Evolutionary conservation across 2,329 filamentous ascomycete genomes (phyloP).

Genomic region (Exophiala aquamarina): DNA sequence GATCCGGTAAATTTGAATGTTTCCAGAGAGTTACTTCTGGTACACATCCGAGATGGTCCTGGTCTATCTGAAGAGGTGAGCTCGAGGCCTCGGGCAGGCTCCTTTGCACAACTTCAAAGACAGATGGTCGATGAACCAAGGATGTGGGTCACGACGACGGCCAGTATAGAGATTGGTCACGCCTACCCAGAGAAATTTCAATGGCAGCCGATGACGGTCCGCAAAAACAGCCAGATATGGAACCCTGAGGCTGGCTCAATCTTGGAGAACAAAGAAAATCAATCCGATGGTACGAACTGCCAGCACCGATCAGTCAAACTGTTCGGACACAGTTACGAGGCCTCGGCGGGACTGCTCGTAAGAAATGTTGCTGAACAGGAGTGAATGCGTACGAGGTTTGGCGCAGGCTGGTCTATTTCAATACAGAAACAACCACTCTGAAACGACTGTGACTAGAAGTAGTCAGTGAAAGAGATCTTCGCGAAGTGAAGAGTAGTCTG

Average conservation of each 20-base stretch:
- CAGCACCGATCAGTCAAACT: slow-evolving; percentile 38
- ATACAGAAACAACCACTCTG: not conserved
- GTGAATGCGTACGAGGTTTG: too few relatives aligned
- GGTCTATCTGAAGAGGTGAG: not conserved
- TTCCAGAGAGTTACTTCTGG: slow-evolving; percentile 12
- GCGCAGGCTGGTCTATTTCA: too few relatives aligned
- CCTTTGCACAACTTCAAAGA: not conserved
- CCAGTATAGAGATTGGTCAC: not conserved
- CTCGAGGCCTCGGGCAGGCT: too few relatives aligned
- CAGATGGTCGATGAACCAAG: not conserved
- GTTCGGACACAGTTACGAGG: not conserved
- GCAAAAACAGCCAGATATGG: slow-evolving; percentile 31
- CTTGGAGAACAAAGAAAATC: slow-evolving; percentile 33
- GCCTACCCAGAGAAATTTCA: not conserved
- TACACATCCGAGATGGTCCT: slow-evolving; percentile 15
- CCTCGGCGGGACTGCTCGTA: too few relatives aligned
- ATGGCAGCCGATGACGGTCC: slow-evolving; percentile 5
- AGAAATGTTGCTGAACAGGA: too few relatives aligned
- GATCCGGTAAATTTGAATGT: slow-evolving; percentile 10
- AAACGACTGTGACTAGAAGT: slow-evolving; percentile 4
- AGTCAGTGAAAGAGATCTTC: slow-evolving; percentile 15
- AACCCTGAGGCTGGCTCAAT: slow-evolving; percentile 31
- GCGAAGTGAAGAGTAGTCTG: not conserved
- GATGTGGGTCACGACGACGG: not conserved
- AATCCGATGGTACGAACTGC: slow-evolving; percentile 37